Percentiles rank a stretch among this genome's conserved stretches.
Evolutionary conservation across 768 basidiomycete species (phyloP).

Genomic region (Crepidotus variabilis): DNA sequence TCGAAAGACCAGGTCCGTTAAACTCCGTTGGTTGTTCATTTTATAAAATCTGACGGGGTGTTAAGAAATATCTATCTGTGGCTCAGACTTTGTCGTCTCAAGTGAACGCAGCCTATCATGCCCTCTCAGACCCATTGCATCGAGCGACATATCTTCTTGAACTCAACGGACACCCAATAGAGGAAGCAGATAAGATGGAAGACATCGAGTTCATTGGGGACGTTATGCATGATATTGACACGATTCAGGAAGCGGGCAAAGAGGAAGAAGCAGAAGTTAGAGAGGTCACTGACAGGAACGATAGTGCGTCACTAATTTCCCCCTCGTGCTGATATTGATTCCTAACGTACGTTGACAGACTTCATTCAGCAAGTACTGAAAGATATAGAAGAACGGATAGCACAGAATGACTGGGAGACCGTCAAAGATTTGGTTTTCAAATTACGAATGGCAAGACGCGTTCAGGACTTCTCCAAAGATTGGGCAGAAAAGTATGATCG

Average conservation of each 20-base stretch:
- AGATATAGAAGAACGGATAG: neutral
- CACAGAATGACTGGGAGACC: neutral
- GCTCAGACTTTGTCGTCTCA: conserved; percentile 69
- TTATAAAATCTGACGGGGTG: conserved; percentile 6
- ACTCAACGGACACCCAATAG: conserved; percentile 50
- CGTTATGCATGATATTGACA: conserved; percentile 77
- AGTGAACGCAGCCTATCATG: conserved; percentile 81
- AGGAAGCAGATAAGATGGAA: conserved; percentile 69
- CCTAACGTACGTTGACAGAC: neutral
- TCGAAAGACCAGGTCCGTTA: conserved; percentile 54
- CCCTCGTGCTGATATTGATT: neutral
- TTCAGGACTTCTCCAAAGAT: neutral
- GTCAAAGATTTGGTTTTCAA: neutral
- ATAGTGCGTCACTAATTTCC: conserved; percentile 33
- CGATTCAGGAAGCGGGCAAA: conserved; percentile 55
- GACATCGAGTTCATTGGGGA: conserved; percentile 70
- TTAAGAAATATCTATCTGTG: conserved; percentile 50
- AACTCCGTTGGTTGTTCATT: neutral
- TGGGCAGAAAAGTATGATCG: too few species aligned
- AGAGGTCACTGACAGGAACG: conserved; percentile 49
- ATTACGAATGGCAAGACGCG: neutral
- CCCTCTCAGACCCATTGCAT: conserved; percentile 65
- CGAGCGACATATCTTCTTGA: conserved; percentile 81
- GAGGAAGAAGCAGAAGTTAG: conserved; percentile 44
- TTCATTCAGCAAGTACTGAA: neutral